Conservation (phyloP, 176 grass and related monocot genomes). For the maize (Zea mays) region DNA sequence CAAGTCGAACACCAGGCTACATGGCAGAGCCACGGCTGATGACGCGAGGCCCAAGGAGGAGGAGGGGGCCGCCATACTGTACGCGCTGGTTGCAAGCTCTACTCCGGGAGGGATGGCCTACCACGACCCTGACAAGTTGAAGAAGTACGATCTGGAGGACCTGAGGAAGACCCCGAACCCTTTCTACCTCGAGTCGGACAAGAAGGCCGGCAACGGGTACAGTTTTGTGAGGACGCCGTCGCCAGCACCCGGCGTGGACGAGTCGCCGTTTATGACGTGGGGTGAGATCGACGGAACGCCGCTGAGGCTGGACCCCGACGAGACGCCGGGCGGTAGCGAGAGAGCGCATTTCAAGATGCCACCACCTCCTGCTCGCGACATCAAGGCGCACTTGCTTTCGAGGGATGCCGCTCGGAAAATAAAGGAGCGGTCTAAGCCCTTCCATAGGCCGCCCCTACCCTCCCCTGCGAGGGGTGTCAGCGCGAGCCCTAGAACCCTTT, state of each 20-base stretch:
- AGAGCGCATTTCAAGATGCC: conserved; percentile 30
- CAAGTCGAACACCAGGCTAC: no score
- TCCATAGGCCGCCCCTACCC: conserved; percentile 73
- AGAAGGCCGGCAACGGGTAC: conserved; percentile 47
- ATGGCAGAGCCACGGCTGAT: no score
- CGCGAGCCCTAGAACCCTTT: conserved; percentile 81
- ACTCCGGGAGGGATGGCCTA: conserved; percentile 62
- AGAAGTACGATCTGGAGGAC: conserved; percentile 90
- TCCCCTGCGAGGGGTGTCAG: conserved; percentile 70
- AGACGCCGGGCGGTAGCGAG: conserved; percentile 5
- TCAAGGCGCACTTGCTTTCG: conserved; percentile 78
- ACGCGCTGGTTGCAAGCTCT: conserved; percentile 58
- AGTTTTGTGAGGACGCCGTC: conserved; percentile 55
- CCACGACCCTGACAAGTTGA: conserved; percentile 62
- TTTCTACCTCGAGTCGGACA: conserved; percentile 66
- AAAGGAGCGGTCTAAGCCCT: conserved; percentile 64
- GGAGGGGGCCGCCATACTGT: conserved; percentile 49
- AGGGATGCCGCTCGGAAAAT: conserved; percentile 86
- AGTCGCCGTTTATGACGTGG: conserved; percentile 95
- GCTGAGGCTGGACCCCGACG: conserved; percentile 67
- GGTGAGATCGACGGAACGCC: conserved; percentile 91
- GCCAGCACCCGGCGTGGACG: conserved; percentile 74
- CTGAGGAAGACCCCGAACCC: conserved; percentile 85
- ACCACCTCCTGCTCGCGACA: conserved; percentile 62
- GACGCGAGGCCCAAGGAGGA: no score